Evolutionary conservation across 2,329 filamentous ascomycete genomes (phyloP), one percentile per base, ranked within the genome.

Genomic region (Phoma sp.): DNA sequence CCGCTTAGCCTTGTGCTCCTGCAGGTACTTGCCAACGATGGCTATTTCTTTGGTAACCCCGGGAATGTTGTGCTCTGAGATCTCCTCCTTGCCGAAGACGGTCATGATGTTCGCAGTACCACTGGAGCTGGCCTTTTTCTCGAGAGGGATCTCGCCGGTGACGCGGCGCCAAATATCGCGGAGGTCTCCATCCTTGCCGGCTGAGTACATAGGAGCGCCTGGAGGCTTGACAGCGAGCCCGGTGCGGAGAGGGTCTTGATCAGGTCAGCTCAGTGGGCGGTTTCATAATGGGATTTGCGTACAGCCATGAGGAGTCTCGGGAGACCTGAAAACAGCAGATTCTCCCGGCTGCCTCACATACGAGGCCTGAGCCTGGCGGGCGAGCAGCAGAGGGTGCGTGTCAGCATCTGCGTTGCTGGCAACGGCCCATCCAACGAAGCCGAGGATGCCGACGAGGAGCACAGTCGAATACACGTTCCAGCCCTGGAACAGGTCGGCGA

Each of bases 361-460:
- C 7, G 91, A 89, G 45, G 89, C 83, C 60, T 87, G 82, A 2
- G 91, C 86, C 80, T 98, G 95, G 48, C 93, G 86, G 50, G 90
- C 90, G 25, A 99, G 87, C 42, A 98, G 84, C 75, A 96, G 87
- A 30, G 95, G 93, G 75, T 98, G 95, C 4, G 89, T 89, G 78
- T 99, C 95, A 5, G 95, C 90, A 47, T 97, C 93, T 56, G 86
- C 84, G 45, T 85, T 83, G 57, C 86, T 86, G 66, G 89, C 79
- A 60, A 96, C 77, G 39, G 87, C 84, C 75, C 90, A 92, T 52
- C 87, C 82, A 52, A 93, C 75, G 67, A 92, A 83, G 49, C 82
- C 79, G 57, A 88, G 78, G 38, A 97, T 80, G 56, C 84, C 69
- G 23, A 88, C 83, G 40, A 86, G 82, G 60, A 99, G 81, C 37